Evolutionary conservation across 2,329 filamentous ascomycete genomes (phyloP), one percentile per base, ranked within the genome.

Genomic region (Cordyceps militaris): DNA sequence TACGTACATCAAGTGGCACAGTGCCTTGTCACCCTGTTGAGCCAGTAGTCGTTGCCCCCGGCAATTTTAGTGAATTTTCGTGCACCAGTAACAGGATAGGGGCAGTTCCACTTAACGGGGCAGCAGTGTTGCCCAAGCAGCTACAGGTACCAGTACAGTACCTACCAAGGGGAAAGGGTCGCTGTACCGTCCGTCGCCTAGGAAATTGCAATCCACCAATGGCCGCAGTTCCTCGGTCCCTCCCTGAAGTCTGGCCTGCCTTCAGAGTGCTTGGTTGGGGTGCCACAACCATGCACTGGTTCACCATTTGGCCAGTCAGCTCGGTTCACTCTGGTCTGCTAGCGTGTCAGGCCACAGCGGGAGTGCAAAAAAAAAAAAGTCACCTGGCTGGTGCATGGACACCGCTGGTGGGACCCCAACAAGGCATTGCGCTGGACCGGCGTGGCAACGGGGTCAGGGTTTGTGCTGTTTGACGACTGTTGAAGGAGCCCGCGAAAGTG

Each of bases 351-450:
- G 51, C 34, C n/a, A 21, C 42, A 54, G 50, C 51, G 16, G 19
- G 30, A 28, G 21, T 36, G 19, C 19, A 48, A 21, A 30, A n/a
- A 42, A n/a, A 42, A 48, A 40, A 56, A 48, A 30, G 53, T 56
- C 53, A 56, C 53, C 53, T 56, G 53, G 42, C n/a, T 32, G 32
- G 11, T n/a, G 51, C 30, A 44, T 30, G 36, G 38, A 55, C 42
- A 21, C 14, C 30, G 52, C n/a, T 26, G 16, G 53, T 48, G 53
- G 53, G 21, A 32, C 42, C 40, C 38, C 14, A 26, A 38, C 14
- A 14, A n/a, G 11, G 34, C 34, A n/a, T 32, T 32, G 30, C 30
- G 30, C 11, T 32, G 30, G 30, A 6, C 30, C 36, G 26, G 28
- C 26, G 24, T 24, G 11, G 50, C n/a, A 26, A 46, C 26, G 38